A percentile compares a stretch with the other conserved stretches of the same genome.
phyloP scores from a whole-genome alignment of 169 alveolate species.

The Eimeria sp. region DNA sequence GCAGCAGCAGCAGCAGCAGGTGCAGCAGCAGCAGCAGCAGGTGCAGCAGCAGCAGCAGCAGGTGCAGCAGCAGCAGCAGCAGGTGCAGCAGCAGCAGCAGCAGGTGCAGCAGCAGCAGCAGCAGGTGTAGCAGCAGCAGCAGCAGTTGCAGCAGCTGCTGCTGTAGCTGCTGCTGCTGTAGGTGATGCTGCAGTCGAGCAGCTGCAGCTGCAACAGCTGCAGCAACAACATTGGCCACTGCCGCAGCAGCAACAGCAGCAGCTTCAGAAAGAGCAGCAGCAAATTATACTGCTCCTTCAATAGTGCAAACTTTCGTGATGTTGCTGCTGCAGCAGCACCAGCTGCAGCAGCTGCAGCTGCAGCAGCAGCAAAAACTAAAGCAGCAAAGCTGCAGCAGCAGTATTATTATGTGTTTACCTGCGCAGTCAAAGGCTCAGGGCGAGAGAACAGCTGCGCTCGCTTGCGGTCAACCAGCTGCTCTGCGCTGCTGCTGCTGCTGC shows the following conservation, averaged over 20 bases:
- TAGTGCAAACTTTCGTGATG: not conserved
- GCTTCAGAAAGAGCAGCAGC: not conserved
- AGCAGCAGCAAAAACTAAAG: not conserved
- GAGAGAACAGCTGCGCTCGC: slow-evolving; percentile 10
- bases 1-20: not conserved
- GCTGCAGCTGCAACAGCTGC: not conserved
- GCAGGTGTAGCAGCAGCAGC: not conserved
- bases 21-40: not conserved
- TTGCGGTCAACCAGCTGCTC: not conserved
- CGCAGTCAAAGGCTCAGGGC: slow-evolving; percentile 27
- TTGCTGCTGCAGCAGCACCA: slow-evolving; percentile 25
- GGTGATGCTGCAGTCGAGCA: not conserved
- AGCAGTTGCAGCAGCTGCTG: not conserved
- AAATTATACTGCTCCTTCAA: not conserved
- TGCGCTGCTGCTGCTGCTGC: not conserved
- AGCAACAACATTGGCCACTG: not conserved
- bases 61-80: not conserved
- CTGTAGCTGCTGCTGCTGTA: not conserved
- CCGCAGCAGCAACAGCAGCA: slow-evolving; percentile 21
- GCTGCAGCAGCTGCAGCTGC: slow-evolving; percentile 10
- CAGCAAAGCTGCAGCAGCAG: not conserved
- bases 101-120: not conserved
- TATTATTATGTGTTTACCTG: not conserved
- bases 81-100: not conserved
- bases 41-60: not conserved